Conservation (phyloP, 2,329 filamentous ascomycete genomes). For the Paecilomyces sp. region DNA sequence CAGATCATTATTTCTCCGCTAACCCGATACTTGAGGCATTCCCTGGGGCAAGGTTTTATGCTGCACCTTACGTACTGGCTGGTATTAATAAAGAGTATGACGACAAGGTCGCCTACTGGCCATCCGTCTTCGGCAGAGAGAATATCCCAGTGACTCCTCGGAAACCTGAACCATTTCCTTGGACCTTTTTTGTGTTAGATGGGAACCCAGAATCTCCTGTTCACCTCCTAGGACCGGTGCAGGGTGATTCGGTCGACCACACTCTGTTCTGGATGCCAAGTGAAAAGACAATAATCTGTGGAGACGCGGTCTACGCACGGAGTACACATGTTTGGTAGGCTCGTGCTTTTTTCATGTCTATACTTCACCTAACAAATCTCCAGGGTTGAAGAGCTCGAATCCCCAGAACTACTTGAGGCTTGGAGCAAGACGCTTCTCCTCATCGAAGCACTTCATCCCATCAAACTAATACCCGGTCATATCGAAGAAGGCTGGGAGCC, state of each 20-base stretch:
- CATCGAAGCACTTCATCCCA: conserved; percentile 18
- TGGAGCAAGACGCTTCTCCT: conserved; percentile 18
- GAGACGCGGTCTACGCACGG: conserved; percentile 22
- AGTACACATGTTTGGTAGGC: conserved; percentile 23
- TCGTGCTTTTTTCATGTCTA: background rate
- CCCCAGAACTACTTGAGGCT: conserved; percentile 15
- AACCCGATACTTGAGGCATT: conserved; percentile 24
- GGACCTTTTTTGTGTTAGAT: conserved; percentile 20
- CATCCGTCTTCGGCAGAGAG: conserved; percentile 15
- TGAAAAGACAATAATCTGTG: conserved; percentile 19
- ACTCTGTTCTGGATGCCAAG: conserved; percentile 23
- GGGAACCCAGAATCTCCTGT: conserved; percentile 17
- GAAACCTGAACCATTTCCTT: conserved; percentile 19
- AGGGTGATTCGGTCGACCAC: conserved; percentile 24
- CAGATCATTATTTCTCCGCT: conserved; percentile 26
- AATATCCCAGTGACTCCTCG: conserved; percentile 18
- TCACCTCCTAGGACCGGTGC: conserved; percentile 21
- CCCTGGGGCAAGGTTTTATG: conserved; percentile 13
- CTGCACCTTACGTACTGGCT: conserved; percentile 19
- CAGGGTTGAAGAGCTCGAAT: conserved; percentile 21
- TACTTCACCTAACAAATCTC: background rate
- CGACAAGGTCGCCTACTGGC: conserved; percentile 25
- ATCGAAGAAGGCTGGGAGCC: conserved; percentile 21
- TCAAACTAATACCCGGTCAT: conserved; percentile 21
- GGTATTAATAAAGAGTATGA: conserved; percentile 28